Evolutionary conservation across 495 filamentous ascomycete genomes (phyloP).

Genomic region (Delitschia confertaspora): DNA sequence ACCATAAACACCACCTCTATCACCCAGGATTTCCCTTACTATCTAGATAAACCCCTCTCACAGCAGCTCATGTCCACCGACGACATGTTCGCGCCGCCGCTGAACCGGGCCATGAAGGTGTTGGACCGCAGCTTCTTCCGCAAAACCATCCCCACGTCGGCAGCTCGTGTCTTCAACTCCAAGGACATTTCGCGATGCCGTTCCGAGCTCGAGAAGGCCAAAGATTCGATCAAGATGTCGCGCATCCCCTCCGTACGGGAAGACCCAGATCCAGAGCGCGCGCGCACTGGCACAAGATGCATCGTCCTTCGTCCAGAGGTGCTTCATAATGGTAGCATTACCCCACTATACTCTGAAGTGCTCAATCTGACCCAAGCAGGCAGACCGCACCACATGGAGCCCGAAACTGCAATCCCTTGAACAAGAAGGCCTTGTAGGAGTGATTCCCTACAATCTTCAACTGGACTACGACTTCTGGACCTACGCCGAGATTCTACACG

Average conservation of each 20-base stretch:
- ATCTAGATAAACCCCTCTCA: too few species aligned
- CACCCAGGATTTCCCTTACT: too few species aligned
- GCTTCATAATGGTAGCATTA: constrained; percentile 52
- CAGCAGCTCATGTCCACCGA: constrained; percentile 16
- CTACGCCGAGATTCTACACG: constrained; percentile 69
- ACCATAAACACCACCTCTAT: too few species aligned
- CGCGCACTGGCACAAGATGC: constrained; percentile 53
- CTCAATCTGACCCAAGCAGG: constrained; percentile 21
- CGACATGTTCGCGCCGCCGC: constrained; percentile 68
- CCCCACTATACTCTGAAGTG: background rate
- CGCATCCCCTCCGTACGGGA: constrained; percentile 50
- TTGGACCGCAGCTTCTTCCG: constrained; percentile 80
- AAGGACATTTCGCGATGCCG: constrained; percentile 62
- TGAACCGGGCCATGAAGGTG: constrained; percentile 66
- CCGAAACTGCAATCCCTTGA: constrained; percentile 58
- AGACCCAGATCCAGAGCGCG: constrained; percentile 39
- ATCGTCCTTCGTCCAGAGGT: constrained; percentile 65
- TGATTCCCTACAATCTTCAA: constrained; percentile 64
- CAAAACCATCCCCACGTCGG: constrained; percentile 62
- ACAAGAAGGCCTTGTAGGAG: constrained; percentile 50
- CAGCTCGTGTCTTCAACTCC: constrained; percentile 65
- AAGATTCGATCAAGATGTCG: constrained; percentile 53
- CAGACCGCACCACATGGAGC: constrained; percentile 70
- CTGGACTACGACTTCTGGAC: constrained; percentile 82
- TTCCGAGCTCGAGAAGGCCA: constrained; percentile 45